Evolutionary conservation across 2,329 filamentous ascomycete species (phyloP).

Genomic region (Venturia asperata): DNA sequence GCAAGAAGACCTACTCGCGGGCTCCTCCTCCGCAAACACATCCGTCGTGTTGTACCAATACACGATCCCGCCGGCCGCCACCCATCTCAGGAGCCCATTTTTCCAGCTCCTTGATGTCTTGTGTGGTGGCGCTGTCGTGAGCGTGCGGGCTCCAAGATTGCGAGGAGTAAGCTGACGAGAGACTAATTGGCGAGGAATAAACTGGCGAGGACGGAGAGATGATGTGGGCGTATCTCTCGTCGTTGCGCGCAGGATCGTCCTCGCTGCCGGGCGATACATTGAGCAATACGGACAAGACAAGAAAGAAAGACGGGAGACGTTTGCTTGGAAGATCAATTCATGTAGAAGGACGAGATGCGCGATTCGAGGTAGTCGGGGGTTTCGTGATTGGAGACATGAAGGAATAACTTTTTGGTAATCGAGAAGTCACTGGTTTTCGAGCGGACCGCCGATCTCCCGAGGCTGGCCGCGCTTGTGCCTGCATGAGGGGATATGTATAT

Average conservation of each 20-base stretch:
- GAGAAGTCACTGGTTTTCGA: background rate
- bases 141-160: conserved; percentile 35
- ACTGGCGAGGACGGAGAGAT: background rate
- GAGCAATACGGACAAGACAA: background rate
- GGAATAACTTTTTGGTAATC: background rate
- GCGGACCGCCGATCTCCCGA: background rate
- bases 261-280: conserved; percentile 1
- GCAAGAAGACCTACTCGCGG: conserved; percentile 19
- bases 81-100: conserved; percentile 65
- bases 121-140: conserved; percentile 49
- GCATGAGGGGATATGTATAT: background rate
- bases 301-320: background rate
- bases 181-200: background rate
- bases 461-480: background rate
- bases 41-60: conserved; percentile 94
- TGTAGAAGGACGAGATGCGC: background rate
- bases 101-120: conserved; percentile 61
- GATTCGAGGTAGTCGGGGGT: background rate
- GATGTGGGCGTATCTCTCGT: conserved; percentile 5
- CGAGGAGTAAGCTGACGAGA: background rate
- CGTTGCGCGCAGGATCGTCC: conserved; percentile 8
- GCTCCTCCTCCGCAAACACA: conserved; percentile 79
- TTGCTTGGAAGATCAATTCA: background rate
- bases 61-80: conserved; percentile 64
- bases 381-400: background rate